Percentiles rank a stretch among this genome's conserved stretches.
These are phyloP conservation scores for Trapa incisa DNA, from an alignment of 345 rosid species.

Conservation along the genomic window DNA sequence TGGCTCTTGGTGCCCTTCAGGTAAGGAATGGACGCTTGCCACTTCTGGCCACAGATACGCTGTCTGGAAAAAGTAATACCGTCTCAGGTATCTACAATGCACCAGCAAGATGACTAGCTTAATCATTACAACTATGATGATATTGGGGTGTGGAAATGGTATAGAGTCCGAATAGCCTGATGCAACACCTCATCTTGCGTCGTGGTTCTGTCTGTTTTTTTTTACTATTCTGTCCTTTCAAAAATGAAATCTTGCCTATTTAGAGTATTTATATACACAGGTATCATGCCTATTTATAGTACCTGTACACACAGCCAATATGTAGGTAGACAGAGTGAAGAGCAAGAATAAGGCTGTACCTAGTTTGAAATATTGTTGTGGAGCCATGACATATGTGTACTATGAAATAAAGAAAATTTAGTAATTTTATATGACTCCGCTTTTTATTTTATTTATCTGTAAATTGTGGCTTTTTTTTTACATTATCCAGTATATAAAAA, in stretches of 20 bases:
- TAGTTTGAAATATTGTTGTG: background rate
- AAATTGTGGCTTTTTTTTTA: background rate
- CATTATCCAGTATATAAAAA: no score
- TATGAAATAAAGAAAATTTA: background rate
- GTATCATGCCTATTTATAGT: no score
- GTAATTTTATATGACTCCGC: background rate
- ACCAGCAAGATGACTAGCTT: background rate
- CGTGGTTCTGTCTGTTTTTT: background rate
- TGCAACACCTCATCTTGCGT: background rate
- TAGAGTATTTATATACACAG: background rate
- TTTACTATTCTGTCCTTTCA: background rate
- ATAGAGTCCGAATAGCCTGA: background rate
- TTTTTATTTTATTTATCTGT: background rate
- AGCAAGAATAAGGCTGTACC: background rate
- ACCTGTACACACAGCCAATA: background rate
- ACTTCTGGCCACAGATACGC: conserved; percentile 66
- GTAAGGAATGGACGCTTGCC: conserved; percentile 62
- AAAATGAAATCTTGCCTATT: background rate
- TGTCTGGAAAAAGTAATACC: conserved; percentile 56
- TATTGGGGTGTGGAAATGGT: background rate
- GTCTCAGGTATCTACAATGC: background rate
- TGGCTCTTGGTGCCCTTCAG: conserved; percentile 84
- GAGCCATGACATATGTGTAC: background rate
- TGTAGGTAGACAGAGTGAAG: background rate
- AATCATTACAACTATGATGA: background rate